Evolutionary conservation across 345 rosid genomes (phyloP), one percentile per base, ranked within the genome.

Genomic region (Ceriops tagal): DNA sequence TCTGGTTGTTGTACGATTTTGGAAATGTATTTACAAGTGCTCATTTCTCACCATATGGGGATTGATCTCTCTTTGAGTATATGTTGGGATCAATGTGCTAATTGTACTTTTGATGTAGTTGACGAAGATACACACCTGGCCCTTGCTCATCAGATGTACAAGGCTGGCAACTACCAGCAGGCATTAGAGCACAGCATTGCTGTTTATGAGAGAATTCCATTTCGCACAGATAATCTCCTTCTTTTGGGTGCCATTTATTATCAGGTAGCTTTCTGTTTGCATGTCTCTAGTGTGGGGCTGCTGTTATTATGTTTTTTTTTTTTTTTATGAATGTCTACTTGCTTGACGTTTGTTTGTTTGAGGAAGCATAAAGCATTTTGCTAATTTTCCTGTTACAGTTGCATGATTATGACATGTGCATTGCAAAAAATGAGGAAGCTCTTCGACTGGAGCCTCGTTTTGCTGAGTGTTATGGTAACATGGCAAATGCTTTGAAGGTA

Each of bases 401-500:
- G 78, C 99, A 89, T 71, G 93, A 96, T 58, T 92, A 86, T 85
- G 99, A 96, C 81, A 89, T 86, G 91, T 96, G 99, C 90, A 90
- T 96, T 67, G 78, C 84, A 3, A 90, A 86, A 80, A 96, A 96
- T 71, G 95, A 96, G 78, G 99, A 96, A 83, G 99, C 99, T 56
- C 95, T 96, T 77, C 86, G 81, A 56, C 80, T 92, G 59, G 92
- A 92, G 49, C 99, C 98, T 35, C 93, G 77, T 63, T 96, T 92
- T 77, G 98, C 99, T 19, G 99, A 96, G 86, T 96, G 99, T 78
- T 96, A 90, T 78, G 99, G 99, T 56, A 96, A 96, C 80, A 90
- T 90, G 97, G 99, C 99, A 68, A 96, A 96, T 74, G 99, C 99
- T 31, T 90, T 96, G 97, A 96, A 96, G 98, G 99, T 87, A 80